phyloP scores from a whole-genome alignment of 441 rosid species.

The Pelargonium exstipulatum region DNA sequence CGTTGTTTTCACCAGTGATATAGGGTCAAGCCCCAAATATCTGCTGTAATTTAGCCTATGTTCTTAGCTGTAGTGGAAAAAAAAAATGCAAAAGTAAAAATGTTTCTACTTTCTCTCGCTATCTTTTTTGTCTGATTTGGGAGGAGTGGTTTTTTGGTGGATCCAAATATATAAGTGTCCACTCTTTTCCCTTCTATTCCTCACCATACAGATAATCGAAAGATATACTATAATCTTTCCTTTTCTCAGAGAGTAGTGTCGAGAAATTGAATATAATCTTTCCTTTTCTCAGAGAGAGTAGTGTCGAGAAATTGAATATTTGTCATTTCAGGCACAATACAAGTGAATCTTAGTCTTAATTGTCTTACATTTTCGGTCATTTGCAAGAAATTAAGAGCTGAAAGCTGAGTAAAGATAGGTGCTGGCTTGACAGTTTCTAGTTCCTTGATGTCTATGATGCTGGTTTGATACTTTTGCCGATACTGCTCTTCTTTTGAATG shows the following conservation, averaged over 20 bases:
- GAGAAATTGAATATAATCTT: not conserved
- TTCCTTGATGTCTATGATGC: no score
- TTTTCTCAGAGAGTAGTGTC: not conserved
- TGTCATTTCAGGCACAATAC: not conserved
- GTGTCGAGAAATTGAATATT: no score
- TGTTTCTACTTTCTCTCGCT: not conserved
- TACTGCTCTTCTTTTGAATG: no score
- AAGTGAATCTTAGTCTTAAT: no score
- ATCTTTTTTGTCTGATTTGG: not conserved
- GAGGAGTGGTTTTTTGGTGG: conserved; percentile 9
- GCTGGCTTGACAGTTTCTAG: no score
- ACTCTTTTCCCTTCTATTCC: conserved; percentile 2
- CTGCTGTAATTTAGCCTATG: not conserved
- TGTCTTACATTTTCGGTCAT: no score
- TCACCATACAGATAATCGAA: not conserved
- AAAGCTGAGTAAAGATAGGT: no score
- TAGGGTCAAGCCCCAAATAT: not conserved
- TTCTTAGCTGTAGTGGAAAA: not conserved
- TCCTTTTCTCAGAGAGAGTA: no score
- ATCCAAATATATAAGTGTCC: not conserved
- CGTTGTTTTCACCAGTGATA: not conserved
- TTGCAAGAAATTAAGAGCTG: no score
- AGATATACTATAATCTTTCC: not conserved
- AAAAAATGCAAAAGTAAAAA: not conserved
- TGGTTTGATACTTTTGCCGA: no score